phyloP scores from a whole-genome alignment of 257 asterid genomes.

The Solanum sparsipilum region DNA sequence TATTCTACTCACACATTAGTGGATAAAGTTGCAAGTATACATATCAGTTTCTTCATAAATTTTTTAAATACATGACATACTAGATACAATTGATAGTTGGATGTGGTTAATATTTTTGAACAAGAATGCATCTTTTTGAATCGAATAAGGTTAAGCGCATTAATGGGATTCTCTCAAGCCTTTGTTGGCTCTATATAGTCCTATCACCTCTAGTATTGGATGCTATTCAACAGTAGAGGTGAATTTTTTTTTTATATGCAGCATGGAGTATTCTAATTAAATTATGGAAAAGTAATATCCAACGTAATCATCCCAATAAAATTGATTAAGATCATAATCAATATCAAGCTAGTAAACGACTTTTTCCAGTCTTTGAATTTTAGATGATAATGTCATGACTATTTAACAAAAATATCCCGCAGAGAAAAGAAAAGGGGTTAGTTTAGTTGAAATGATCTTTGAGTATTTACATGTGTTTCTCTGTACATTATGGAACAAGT shows the following conservation, averaged over 20 bases:
- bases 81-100: not conserved
- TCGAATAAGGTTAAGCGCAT: too few relatives aligned
- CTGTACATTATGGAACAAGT: not conserved
- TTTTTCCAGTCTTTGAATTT: not conserved
- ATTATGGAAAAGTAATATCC: not conserved
- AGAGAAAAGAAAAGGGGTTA: not conserved
- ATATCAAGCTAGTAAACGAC: not conserved
- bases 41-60: not conserved
- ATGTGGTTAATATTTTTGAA: too few relatives aligned
- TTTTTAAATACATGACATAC: not conserved
- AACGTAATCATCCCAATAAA: not conserved
- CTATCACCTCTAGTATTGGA: not conserved
- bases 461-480: not conserved
- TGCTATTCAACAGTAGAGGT: not conserved
- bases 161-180: too few relatives aligned
- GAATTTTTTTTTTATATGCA: not conserved
- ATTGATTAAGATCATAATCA: not conserved
- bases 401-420: not conserved
- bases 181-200: not conserved
- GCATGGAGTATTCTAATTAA: not conserved
- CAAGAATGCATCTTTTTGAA: too few relatives aligned
- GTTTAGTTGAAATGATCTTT: not conserved
- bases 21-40: not conserved
- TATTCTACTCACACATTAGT: too few relatives aligned
- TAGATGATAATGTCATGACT: not conserved